Evolutionary conservation across 306 rosid species (phyloP), one percentile per base, ranked within the genome.

Genomic region (Cicer arietinum): DNA sequence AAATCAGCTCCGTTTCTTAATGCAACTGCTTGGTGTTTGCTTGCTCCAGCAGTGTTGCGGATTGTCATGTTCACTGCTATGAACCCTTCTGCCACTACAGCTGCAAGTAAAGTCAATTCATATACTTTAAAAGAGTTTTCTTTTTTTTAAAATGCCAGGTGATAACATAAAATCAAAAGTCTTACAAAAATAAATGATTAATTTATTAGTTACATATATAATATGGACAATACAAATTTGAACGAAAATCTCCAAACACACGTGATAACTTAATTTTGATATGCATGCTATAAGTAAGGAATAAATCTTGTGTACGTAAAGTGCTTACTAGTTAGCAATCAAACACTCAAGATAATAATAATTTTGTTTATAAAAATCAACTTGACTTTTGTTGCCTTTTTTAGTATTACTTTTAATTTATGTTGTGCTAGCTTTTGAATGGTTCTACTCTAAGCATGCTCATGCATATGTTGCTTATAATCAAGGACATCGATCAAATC

Each of bases 11-110:
- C 86, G 52, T 14, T 90, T 41, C 98, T 83, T 13, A 89, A 67
- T 12, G 96, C 98, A 0, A 92, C 98, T 0, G 98, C 98, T 74
- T 90, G 98, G 75, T 88, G 86, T 71, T 92, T 92, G 67, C 52
- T 67, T 37, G 98, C 84, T 30, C 98, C 98, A 10, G 98, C 98
- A 1, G 96, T 90, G 85, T 92, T 90, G 1, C 85, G 79, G 64
- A 92, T 78, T 8, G 98, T 92, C 18, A 92, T 84, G 91, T 92
- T 86, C 45, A 90, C 89, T 0, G 89, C 96, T 4, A 90, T 86
- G 20, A 92, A 92, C 7, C 89, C 89, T 20, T 79, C 75, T 37
- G 91, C 87, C 1, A 78, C 86, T 54, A 90, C 96, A 62, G 88
- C 98, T 92, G 88, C 76, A 77, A 63, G 11, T 61, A 61, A 7